Conservation (phyloP, 768 basidiomycete species). For the Neoboletus subvelutipes region DNA sequence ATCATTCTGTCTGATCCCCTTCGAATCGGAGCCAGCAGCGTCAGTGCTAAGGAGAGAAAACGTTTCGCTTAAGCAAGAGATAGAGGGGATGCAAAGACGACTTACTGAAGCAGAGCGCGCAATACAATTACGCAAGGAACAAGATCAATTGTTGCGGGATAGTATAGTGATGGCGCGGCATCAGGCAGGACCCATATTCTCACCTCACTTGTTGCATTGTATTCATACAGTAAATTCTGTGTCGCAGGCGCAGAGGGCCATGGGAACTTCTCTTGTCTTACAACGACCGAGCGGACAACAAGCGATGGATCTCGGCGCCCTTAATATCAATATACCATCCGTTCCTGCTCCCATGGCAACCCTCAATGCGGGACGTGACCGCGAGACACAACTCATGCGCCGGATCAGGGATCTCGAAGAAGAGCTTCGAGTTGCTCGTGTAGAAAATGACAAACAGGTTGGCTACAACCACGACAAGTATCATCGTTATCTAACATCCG, state of each 20-base stretch:
- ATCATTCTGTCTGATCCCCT: constrained; percentile 75
- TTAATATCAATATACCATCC: constrained; percentile 58
- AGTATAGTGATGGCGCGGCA: constrained; percentile 71
- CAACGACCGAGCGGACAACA: constrained; percentile 42
- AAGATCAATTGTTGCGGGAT: constrained; percentile 76
- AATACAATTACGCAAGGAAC: constrained; percentile 70
- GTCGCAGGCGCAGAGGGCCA: constrained; percentile 71
- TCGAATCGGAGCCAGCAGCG: constrained; percentile 51
- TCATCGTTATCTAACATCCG: constrained; percentile 11
- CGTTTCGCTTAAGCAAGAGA: constrained; percentile 54
- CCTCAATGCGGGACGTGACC: constrained; percentile 52
- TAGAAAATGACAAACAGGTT: constrained; percentile 84
- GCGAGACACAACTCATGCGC: constrained; percentile 50
- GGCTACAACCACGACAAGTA: constrained; percentile 21
- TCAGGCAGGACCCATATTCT: constrained; percentile 48
- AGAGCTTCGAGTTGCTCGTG: constrained; percentile 58
- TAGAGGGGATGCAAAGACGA: constrained; percentile 55
- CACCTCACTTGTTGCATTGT: neutral
- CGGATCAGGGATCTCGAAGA: constrained; percentile 77
- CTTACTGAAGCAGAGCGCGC: constrained; percentile 61
- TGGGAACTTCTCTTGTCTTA: constrained; percentile 64
- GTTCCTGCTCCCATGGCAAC: constrained; percentile 48
- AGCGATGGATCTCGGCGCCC: constrained; percentile 49
- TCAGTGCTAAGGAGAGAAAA: constrained; percentile 67
- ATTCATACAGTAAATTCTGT: constrained; percentile 4